Base-by-base conservation (phyloP, 73 alveolate genomes). In the Breviolum minutum region DNA sequence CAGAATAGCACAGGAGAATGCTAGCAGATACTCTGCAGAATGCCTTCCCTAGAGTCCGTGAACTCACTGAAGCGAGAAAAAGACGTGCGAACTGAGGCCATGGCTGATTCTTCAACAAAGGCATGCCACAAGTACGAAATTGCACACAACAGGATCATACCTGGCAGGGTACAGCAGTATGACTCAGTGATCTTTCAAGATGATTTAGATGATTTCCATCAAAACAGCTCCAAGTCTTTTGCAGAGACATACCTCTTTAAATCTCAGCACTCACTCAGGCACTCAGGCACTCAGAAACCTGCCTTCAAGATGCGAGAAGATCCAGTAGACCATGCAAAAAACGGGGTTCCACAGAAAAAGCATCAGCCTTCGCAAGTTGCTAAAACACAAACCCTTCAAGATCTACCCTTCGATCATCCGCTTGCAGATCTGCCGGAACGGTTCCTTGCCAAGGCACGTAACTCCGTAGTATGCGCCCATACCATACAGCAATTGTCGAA, bases 71-170 rank as follows among this genome's bases (percentile, higher is more conserved):
- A 2, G 79, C 79, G 27, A 16, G 27, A 40, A 40, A 40, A 40
- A 3, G 3, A 16, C 9, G 14, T 26, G 54, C 27, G 27, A 30
- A 30, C 90, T 62, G 10, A 62, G 54, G 60, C 40, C 24, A 74
- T 2, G 29, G 5, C 96, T 0, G 96, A 90, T 80, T 90, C 96
- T 87, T 90, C 96, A 17, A 90, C 96, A 63, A 90, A 90, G 62
- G 96, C 96, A 54, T 90, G 96, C 96, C 96, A 90, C n/a, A 90
- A 63, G 87, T 90, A 90, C 9, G 96, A 90, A 61, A 90, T 90
- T 30, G 96, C 96, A 71, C 96, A 90, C 32, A 90, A 63, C 22
- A 90, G 61, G 64, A 90, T 24, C 96, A 90, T 90, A 5, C 96
- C 95, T 88, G 62, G 91, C 87, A 8, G 64, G 24, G 13, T n/a